Base-by-base conservation (phyloP, 2,329 filamentous ascomycete species). In the Atkinsonella texensis region DNA sequence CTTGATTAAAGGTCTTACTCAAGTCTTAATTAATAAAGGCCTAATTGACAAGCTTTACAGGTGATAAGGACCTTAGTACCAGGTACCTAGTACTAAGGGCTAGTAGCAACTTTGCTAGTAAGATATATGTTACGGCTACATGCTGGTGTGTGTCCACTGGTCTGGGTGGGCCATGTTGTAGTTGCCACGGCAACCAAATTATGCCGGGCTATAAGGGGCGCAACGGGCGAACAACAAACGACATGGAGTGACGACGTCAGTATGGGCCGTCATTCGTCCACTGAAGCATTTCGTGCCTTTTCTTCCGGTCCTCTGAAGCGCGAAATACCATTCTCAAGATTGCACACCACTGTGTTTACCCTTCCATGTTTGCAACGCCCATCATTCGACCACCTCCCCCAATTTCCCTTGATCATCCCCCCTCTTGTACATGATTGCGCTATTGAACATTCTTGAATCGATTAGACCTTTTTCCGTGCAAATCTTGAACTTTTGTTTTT, bases 151-250 rank as follows among this genome's bases (percentile, higher is more conserved):
- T 28, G 28, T 28, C 5, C 7, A 17, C 32, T 40, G 23, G 48
- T 42, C 42, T 31, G 20, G 20, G 20, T 15, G 20, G 39, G 13
- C 11, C 33, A 10, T 8, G n/a, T n/a, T 15, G 17, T 13, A 0
- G 32, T 53, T 48, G 23, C 52, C 44, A 48, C 52, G 31, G 48
- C 48, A 53, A 53, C 52, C 39, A 47, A 9, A 17, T 41, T 23
- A 17, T 28, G 13, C 23, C 13, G 20, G 31, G 17, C 17, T 38
- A 35, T 3, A 38, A 31, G 39, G 41, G 33, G 20, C 18, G 42
- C 28, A 42, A 48, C 38, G 45, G 43, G 35, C 23, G 49, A 53
- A 53, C 48, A 56, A 56, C 55, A 56, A 56, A 53, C 54, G 48
- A 28, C 28, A 8, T 28, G 28, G 7, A 28, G 28, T 28, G 28